Conservation (phyloP, 1,284 basidiomycete genomes). For the Heterobasidion parviporum region DNA sequence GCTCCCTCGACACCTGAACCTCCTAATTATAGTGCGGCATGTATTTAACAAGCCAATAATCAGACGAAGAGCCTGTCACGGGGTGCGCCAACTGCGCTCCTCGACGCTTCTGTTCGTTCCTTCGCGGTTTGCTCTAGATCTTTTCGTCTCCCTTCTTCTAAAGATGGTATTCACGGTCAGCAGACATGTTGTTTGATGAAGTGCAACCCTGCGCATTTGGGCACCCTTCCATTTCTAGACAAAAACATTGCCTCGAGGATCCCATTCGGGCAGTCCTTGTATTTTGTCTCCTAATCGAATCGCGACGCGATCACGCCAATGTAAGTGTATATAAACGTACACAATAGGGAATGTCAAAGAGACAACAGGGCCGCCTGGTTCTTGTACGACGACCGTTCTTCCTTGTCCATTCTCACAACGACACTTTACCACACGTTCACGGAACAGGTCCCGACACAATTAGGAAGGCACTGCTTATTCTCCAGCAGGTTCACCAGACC, state of each 20-base stretch:
- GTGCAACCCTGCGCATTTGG: not conserved
- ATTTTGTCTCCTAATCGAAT: not conserved
- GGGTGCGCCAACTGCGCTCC: not conserved
- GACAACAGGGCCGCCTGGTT: slow-evolving; percentile 1
- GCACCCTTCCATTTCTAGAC: not conserved
- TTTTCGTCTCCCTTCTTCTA: not conserved
- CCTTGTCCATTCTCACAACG: slow-evolving; percentile 4
- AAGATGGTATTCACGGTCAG: not conserved
- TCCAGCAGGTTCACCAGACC: too few species aligned
- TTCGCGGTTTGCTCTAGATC: too few species aligned
- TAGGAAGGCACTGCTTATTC: too few species aligned
- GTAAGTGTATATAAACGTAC: slow-evolving; percentile 4
- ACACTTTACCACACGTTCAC: not conserved
- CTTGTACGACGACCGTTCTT: slow-evolving; percentile 1
- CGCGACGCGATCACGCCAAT: not conserved
- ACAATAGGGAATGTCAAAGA: slow-evolving; percentile 9
- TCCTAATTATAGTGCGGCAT: not conserved
- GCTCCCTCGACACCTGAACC: not conserved
- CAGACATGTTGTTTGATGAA: not conserved
- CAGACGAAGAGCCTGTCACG: too few species aligned
- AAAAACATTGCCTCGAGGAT: not conserved
- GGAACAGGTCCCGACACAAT: too few species aligned
- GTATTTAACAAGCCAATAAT: not conserved
- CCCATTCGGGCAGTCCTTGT: not conserved
- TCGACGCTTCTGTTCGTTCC: too few species aligned